phyloP scores from a whole-genome alignment of 2,329 filamentous ascomycete genomes.

The Epichloe elymi region DNA sequence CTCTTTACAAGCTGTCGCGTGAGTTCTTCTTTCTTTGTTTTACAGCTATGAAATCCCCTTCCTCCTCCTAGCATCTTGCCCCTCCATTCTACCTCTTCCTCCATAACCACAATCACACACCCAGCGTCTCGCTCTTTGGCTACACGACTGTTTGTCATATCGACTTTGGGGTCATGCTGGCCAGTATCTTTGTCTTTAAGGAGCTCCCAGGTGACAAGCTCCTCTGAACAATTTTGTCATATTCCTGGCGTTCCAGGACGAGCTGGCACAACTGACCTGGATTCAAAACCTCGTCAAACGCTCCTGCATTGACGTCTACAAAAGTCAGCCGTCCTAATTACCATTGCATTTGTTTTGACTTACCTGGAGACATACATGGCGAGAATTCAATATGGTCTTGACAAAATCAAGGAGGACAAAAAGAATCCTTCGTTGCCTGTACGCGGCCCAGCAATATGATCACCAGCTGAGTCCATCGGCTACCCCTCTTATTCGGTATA shows the following conservation, averaged over 20 bases:
- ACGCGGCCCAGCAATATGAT: constrained; percentile 22
- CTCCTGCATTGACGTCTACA: not conserved
- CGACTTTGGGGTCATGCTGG: constrained; percentile 6
- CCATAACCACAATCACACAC: constrained; percentile 2
- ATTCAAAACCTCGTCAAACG: not conserved
- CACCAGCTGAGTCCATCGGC: constrained; percentile 21
- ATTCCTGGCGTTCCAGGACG: not conserved
- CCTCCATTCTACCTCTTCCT: not conserved
- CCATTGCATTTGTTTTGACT: not conserved
- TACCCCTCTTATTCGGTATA: constrained; percentile 18
- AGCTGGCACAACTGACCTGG: not conserved
- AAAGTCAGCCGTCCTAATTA: not conserved
- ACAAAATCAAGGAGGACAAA: constrained; percentile 17
- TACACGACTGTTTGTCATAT: constrained; percentile 6
- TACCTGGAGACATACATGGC: constrained; percentile 1
- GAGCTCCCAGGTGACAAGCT: not conserved
- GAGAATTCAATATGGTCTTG: constrained; percentile 13
- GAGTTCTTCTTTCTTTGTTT: constrained; percentile 13
- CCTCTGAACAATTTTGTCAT: not conserved
- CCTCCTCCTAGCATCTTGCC: not conserved
- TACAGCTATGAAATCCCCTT: not conserved
- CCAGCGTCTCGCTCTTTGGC: constrained; percentile 5
- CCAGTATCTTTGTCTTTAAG: constrained; percentile 4
- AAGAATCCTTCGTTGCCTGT: constrained; percentile 23
- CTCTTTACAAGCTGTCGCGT: constrained; percentile 16